Evolutionary conservation across 2,329 filamentous ascomycete species (phyloP).

Genomic region (Colletotrichum sp.): DNA sequence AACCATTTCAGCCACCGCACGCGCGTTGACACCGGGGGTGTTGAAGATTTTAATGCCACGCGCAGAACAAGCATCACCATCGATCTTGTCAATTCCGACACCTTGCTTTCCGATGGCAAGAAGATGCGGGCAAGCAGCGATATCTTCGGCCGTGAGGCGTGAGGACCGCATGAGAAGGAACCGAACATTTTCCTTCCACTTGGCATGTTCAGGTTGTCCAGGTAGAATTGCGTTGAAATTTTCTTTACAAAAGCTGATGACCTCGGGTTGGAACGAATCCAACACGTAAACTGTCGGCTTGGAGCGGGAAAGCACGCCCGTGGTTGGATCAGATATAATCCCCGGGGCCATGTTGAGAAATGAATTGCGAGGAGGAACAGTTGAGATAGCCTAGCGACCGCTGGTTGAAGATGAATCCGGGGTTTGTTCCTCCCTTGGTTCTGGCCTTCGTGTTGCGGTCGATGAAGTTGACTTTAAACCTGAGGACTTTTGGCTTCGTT

Average conservation of each 20-base stretch:
- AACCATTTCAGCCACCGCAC: constrained; percentile 44
- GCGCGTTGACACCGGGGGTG: constrained; percentile 50
- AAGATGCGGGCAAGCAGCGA: constrained; percentile 38
- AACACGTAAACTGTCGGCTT: constrained; percentile 46
- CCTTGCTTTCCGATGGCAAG: constrained; percentile 52
- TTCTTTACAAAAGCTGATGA: constrained; percentile 36
- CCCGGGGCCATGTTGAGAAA: not conserved
- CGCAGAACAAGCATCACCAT: constrained; percentile 40
- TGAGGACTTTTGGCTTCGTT: not conserved
- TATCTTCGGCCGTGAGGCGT: constrained; percentile 40
- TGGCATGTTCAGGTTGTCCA: constrained; percentile 33
- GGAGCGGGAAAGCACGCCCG: not conserved
- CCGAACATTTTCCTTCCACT: constrained; percentile 46
- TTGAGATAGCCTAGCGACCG: not conserved
- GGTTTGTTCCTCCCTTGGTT: not conserved
- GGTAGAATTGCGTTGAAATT: constrained; percentile 44
- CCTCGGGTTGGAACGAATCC: constrained; percentile 41
- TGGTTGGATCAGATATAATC: not conserved
- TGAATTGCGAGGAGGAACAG: not conserved
- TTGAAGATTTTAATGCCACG: constrained; percentile 49
- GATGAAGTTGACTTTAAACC: not conserved
- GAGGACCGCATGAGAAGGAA: constrained; percentile 44
- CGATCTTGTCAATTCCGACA: constrained; percentile 51
- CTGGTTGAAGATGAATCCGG: not conserved
- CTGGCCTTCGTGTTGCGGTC: not conserved